phyloP scores from a whole-genome alignment of 305 asterid genomes.

The Rubia balearica region DNA sequence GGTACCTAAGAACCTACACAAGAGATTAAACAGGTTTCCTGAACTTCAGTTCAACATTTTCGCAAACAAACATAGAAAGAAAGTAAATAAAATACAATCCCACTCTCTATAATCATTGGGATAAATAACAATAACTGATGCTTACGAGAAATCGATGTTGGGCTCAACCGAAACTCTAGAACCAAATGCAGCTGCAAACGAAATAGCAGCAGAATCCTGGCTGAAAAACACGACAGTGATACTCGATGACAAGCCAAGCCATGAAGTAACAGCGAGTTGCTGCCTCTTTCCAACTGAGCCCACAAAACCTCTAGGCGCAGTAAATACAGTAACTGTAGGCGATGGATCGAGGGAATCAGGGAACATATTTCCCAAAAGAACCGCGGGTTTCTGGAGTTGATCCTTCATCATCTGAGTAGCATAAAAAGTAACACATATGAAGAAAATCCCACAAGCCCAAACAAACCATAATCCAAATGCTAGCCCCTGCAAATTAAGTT shows the following conservation, averaged over 20 bases:
- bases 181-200: conserved; percentile 54
- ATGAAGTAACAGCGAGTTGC: conserved; percentile 66
- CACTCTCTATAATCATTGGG: background rate
- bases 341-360: conserved; percentile 39
- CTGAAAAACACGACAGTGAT: conserved; percentile 64
- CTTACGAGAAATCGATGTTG: conserved; percentile 74
- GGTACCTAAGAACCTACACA: conserved; percentile 60
- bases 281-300: conserved; percentile 63
- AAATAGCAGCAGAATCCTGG: conserved; percentile 59
- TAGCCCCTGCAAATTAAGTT: conserved; percentile 39
- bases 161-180: conserved; percentile 62
- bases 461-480: conserved; percentile 57
- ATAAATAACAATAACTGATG: background rate
- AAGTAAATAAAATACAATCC: background rate
- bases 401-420: conserved; percentile 47
- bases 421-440: conserved; percentile 63
- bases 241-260: conserved; percentile 65
- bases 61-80: background rate
- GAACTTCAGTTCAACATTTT: background rate
- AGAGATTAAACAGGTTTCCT: conserved; percentile 4
- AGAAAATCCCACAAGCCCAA: conserved; percentile 70
- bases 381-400: conserved; percentile 25
- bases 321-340: conserved; percentile 60
- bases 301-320: conserved; percentile 73
- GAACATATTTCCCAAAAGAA: conserved; percentile 23